Evolutionary conservation across 495 filamentous ascomycete species (phyloP).

Genomic region (Penicillium parvum): DNA sequence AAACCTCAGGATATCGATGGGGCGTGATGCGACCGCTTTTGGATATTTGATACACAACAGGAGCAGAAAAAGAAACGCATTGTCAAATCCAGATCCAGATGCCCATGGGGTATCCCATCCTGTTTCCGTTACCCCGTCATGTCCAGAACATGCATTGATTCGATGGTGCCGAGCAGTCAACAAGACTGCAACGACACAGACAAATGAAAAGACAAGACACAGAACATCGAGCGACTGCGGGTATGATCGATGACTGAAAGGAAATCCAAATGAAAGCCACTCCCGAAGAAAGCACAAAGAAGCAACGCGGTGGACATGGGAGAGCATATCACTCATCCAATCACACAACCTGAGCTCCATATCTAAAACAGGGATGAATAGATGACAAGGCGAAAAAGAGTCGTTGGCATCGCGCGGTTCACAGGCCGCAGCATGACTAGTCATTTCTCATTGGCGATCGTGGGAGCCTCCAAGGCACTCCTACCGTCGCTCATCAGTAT

Average conservation of each 20-base stretch:
- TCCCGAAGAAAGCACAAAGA: slow-evolving; percentile 4
- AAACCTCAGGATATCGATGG: slow-evolving; percentile 13
- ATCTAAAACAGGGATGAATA: slow-evolving; percentile 25
- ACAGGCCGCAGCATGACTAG: slow-evolving; percentile 22
- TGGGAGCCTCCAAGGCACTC: not conserved
- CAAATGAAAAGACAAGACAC: slow-evolving; percentile 13
- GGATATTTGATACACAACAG: slow-evolving; percentile 23
- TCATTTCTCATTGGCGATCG: slow-evolving; percentile 25
- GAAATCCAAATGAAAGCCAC: slow-evolving; percentile 10
- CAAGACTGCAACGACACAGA: not conserved
- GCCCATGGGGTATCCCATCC: slow-evolving; percentile 2
- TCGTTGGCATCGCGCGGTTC: slow-evolving; percentile 15
- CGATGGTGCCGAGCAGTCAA: slow-evolving; percentile 2
- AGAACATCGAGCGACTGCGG: slow-evolving; percentile 18
- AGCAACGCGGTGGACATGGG: not conserved
- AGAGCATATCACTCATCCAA: no score
- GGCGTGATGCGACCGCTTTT: slow-evolving; percentile 13
- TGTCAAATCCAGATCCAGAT: slow-evolving; percentile 5
- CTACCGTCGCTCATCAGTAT: slow-evolving; percentile 48
- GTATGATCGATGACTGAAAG: slow-evolving; percentile 24
- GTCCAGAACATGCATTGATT: slow-evolving; percentile 15
- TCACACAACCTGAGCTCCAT: slow-evolving; percentile 9
- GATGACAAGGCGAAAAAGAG: slow-evolving; percentile 16
- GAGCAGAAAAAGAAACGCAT: slow-evolving; percentile 2
- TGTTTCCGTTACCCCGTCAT: slow-evolving; percentile 13